Evolutionary conservation across 2,329 filamentous ascomycete genomes (phyloP), one percentile per base, ranked within the genome.

Genomic region (Paecilomyces sp.): DNA sequence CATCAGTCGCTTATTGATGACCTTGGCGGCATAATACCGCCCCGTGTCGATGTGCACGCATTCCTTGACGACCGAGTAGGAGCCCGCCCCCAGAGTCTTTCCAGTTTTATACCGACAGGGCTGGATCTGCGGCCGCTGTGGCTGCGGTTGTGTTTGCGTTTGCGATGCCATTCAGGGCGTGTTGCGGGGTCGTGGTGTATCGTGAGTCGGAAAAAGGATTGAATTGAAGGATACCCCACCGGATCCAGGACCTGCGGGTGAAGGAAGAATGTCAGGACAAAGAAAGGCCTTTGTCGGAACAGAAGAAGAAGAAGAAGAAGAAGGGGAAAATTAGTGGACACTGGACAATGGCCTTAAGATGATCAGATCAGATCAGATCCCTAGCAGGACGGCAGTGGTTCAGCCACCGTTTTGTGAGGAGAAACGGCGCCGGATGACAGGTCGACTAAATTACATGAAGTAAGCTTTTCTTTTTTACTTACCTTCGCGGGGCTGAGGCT

Each of bases 1-100:
- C 94, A 99, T 99, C 66, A 99, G 81, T 60, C 93, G 85, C 83
- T 99, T 99, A 80, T 99, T 99, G 78, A 99, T 99, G 64, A 99
- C 94, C 76, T 99, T 99, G 63, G 94, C 93, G 30, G 94, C 94
- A 87, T 97, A 99, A 78, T 97, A 97, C 66, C 92, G 87, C 54
- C 93, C 93, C 0, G 94, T 97, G 68, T 97, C 93, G 70, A 97
- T 97, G 75, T 99, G 94, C 30, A 97, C 92, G 74, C 94, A 99
- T 79, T 99, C 94, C 76, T 97, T 97, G 64, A 99, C 94, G 56
- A 97, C 94, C 41, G 92, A 97, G 79, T 99, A 99, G 60, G 92
- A 97, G 64, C 94, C 94, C 34, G 94, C 92, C 64, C 94, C 94
- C 59, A 99, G 81, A 25, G 94, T 97, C 83, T 99, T 99, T 64